These are phyloP conservation scores for Globisporangium iwayamae DNA, from an alignment of 352 stramenopile species.

Conservation along the genomic window DNA sequence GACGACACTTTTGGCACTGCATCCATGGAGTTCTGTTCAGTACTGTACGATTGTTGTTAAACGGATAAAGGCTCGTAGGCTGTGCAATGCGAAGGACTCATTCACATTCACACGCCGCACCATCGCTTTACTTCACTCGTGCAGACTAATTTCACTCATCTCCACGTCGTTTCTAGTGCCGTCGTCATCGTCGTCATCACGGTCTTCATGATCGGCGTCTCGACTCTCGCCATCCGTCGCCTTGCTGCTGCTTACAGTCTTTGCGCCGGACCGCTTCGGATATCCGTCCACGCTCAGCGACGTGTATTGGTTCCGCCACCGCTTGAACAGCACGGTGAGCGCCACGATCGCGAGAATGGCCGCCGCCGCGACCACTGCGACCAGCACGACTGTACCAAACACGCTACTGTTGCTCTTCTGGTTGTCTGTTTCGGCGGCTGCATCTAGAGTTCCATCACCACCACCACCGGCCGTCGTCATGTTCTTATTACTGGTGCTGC, in stretches of 20 bases:
- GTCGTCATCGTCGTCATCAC: constrained; percentile 7
- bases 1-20: no score
- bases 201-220: constrained; percentile 17
- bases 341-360: constrained; percentile 29
- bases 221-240: neutral
- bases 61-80: no score
- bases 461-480: neutral
- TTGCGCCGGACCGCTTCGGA: constrained; percentile 14
- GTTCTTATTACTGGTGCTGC: neutral
- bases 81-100: neutral
- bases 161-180: constrained; percentile 21
- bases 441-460: neutral
- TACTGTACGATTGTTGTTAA: no score
- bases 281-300: constrained; percentile 29
- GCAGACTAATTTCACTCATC: constrained; percentile 54
- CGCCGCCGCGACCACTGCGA: constrained; percentile 28
- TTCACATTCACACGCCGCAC: neutral
- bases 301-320: constrained; percentile 58
- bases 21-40: no score
- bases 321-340: constrained; percentile 35
- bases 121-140: constrained; percentile 19
- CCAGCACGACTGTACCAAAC: constrained; percentile 35
- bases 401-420: constrained; percentile 23
- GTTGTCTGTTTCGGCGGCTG: neutral
- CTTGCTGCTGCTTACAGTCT: constrained; percentile 12